Evolutionary conservation across 495 filamentous ascomycete genomes (phyloP), one percentile per base, ranked within the genome.

Genomic region (Cryomyces minteri): DNA sequence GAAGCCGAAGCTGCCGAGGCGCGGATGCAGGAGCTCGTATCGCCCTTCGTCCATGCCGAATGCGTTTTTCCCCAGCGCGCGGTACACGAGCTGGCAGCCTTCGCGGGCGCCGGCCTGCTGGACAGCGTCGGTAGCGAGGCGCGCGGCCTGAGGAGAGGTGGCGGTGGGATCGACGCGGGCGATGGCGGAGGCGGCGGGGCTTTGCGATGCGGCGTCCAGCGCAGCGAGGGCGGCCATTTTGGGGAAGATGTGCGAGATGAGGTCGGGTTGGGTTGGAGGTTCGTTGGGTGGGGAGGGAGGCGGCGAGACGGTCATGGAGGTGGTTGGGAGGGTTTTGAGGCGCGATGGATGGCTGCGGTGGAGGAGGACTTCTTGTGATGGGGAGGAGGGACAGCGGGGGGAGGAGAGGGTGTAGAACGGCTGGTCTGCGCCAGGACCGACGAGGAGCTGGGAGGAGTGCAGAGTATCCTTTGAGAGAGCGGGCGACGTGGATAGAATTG

Each of bases 201-300:
- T 67, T 48, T 44, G 71, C 63, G 61, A 62, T 25, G 77, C 73
- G 31, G 74, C 67, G 14, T 84, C 80, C 33, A 82, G 67, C 4
- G 77, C 80, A 39, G 83, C 71, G 52, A 80, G 76, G 4, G 79
- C 71, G 1, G 83, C 82, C 10, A 76, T 67, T 25, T 70, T 66
- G 0, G 83, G 80, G 59, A 80, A 83, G 31, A 88, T 69, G n/a
- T 76, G 67, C 0, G 79, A 74, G n/a, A 87, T 68, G 4, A 85
- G 69, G 44, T 29, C 63, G 57, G 31, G 57, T 57, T 11, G 45
- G 49, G 46, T 67, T 38, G 62, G 56, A 61, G 49, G 36, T 31
- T 9, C 40, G 4, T 14, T 28, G 43, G 29, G 12, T 31, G 43
- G 49, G 34, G 54, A 6, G 32, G 58, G 50, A 6, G 58, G 58